Evolutionary conservation across 1,284 basidiomycete species (phyloP).

Genomic region (Leccinum fallax): DNA sequence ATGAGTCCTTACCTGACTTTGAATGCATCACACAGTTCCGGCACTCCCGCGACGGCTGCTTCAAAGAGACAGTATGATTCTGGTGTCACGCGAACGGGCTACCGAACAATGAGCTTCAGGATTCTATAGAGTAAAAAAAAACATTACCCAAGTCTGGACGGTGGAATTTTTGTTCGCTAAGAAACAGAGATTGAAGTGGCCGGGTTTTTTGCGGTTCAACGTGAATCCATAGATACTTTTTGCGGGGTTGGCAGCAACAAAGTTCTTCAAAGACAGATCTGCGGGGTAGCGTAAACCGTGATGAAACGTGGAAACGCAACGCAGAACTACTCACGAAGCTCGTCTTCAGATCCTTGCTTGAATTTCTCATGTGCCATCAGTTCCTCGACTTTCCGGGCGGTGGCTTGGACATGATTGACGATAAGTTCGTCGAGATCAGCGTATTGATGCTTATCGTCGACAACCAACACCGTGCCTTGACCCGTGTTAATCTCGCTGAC

Average conservation of each 20-base stretch:
- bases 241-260: slow-evolving; percentile 89
- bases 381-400: slow-evolving; percentile 93
- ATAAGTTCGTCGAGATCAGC: slow-evolving; percentile 97
- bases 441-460: slow-evolving; percentile 84
- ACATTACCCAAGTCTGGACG: slow-evolving; percentile 86
- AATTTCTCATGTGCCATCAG: slow-evolving; percentile 97
- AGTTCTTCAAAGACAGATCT: slow-evolving; percentile 91
- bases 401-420: slow-evolving; percentile 96
- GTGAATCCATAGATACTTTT: slow-evolving; percentile 97
- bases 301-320: background rate
- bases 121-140: background rate
- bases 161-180: slow-evolving; percentile 88
- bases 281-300: slow-evolving; percentile 7
- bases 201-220: slow-evolving; percentile 87
- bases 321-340: slow-evolving; percentile 73
- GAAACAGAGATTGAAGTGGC: slow-evolving; percentile 94
- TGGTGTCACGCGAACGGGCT: slow-evolving; percentile 89
- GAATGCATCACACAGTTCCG: slow-evolving; percentile 94
- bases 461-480: slow-evolving; percentile 74
- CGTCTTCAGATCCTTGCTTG: slow-evolving; percentile 85
- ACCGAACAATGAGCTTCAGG: slow-evolving; percentile 13
- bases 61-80: slow-evolving; percentile 90
- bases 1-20: slow-evolving; percentile 73
- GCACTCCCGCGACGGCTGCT: slow-evolving; percentile 85
- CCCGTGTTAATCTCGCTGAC: slow-evolving; percentile 87